Conservation (phyloP, 2,329 filamentous ascomycete species). For the Talaromyces sp. region DNA sequence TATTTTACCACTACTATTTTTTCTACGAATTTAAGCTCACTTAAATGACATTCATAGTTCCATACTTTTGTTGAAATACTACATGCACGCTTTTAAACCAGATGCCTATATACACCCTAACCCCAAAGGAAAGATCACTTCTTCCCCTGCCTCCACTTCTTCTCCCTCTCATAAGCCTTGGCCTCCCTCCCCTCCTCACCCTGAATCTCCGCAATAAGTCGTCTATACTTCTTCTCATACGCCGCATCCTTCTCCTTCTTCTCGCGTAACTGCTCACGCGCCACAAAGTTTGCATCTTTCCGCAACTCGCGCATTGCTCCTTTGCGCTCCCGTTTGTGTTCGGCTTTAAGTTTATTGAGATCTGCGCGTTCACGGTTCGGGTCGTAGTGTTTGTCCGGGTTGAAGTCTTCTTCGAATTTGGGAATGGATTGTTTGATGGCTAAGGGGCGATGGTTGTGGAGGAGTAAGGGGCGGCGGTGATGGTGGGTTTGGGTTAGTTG, state of each 20-base stretch:
- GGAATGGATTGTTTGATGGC: conserved; percentile 84
- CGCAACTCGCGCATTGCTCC: conserved; percentile 88
- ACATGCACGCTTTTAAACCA: neutral
- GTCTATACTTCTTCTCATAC: conserved; percentile 95
- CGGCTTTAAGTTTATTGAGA: conserved; percentile 73
- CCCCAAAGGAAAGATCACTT: conserved; percentile 29
- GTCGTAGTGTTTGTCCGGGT: conserved; percentile 95
- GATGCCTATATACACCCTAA: neutral
- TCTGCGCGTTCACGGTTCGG: conserved; percentile 86
- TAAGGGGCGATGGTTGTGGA: conserved; percentile 83
- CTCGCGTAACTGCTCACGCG: conserved; percentile 78
- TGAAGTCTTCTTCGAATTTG: conserved; percentile 94
- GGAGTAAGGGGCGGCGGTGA: conserved; percentile 69
- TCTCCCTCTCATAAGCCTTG: conserved; percentile 87
- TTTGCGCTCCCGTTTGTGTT: conserved; percentile 94
- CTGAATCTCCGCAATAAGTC: conserved; percentile 90
- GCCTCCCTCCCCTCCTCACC: conserved; percentile 81
- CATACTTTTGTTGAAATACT: neutral
- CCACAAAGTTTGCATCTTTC: conserved; percentile 93
- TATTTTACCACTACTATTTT: neutral
- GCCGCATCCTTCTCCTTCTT: conserved; percentile 91
- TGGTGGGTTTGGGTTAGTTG: conserved; percentile 56
- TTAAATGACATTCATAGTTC: neutral
- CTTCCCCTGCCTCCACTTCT: conserved; percentile 64
- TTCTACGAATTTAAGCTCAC: neutral